Conservation (phyloP, 257 asterid genomes). For the Galeopsis tetrahit region DNA sequence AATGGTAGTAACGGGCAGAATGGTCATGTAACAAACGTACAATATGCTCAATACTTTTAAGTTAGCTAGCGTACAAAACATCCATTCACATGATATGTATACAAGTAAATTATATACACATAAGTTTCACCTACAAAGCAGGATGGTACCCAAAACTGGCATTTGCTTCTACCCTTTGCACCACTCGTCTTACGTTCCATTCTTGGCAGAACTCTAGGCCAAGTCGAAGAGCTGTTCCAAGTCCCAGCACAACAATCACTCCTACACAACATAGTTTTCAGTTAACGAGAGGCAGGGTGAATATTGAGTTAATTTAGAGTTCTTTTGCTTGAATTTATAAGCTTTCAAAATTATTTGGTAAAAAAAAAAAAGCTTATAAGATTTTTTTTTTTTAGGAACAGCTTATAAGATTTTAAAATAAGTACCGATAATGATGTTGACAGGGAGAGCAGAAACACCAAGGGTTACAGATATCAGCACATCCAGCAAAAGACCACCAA, state of each 20-base stretch:
- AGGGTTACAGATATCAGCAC: constrained; percentile 74
- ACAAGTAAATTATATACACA: constrained; percentile 4
- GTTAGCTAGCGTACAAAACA: constrained; percentile 21
- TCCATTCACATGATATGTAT: constrained; percentile 9
- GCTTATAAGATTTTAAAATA: too few species aligned
- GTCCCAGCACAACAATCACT: constrained; percentile 79
- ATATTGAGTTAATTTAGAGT: not conserved
- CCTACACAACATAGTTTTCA: constrained; percentile 46
- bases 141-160: constrained; percentile 64
- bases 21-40: not conserved
- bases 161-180: constrained; percentile 74
- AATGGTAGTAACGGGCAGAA: not conserved
- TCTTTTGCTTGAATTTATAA: too few species aligned
- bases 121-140: constrained; percentile 44
- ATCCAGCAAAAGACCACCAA: constrained; percentile 77
- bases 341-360: too few species aligned
- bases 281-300: not conserved
- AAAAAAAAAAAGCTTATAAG: too few species aligned
- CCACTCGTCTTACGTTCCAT: constrained; percentile 69
- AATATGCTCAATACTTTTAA: constrained; percentile 13
- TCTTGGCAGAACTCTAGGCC: constrained; percentile 78
- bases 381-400: too few species aligned
- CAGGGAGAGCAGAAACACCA: constrained; percentile 82
- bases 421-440: constrained; percentile 76
- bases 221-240: constrained; percentile 78